These are phyloP conservation scores for Talaromyces funiculosus DNA, from an alignment of 2,329 filamentous ascomycete genomes.

Conservation along the genomic window DNA sequence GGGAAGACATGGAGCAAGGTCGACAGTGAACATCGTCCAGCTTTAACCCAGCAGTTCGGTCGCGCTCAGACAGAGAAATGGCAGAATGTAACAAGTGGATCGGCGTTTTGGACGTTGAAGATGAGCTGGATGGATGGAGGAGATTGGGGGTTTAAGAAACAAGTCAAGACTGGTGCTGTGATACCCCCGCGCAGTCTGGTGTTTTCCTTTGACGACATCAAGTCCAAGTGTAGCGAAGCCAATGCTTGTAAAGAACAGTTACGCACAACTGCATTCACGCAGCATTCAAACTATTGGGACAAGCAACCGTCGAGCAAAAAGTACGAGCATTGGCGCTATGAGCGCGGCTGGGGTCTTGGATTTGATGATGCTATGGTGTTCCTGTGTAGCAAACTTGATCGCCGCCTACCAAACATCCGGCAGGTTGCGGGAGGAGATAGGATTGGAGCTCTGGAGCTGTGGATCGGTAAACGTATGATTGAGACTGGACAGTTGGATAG, in stretches of 20 bases:
- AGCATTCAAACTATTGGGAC: constrained; percentile 50
- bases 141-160: constrained; percentile 54
- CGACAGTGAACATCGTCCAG: constrained; percentile 32
- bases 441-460: constrained; percentile 55
- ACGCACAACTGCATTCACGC: constrained; percentile 32
- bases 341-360: constrained; percentile 52
- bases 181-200: constrained; percentile 27
- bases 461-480: constrained; percentile 51
- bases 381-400: constrained; percentile 30
- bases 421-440: constrained; percentile 38
- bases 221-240: constrained; percentile 34
- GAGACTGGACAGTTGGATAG: constrained; percentile 47
- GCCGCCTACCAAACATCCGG: constrained; percentile 22
- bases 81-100: constrained; percentile 47
- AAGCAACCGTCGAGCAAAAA: constrained; percentile 34
- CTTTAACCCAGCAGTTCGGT: constrained; percentile 30
- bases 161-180: constrained; percentile 44
- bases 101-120: constrained; percentile 53
- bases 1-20: constrained; percentile 48
- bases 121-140: constrained; percentile 49
- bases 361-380: constrained; percentile 52
- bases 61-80: constrained; percentile 36
- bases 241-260: constrained; percentile 33
- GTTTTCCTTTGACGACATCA: constrained; percentile 30
- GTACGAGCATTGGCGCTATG: constrained; percentile 51